Evolutionary conservation across 176 grass and related monocot genomes (phyloP), one percentile per base, ranked within the genome.

Genomic region (Raddia guianensis): DNA sequence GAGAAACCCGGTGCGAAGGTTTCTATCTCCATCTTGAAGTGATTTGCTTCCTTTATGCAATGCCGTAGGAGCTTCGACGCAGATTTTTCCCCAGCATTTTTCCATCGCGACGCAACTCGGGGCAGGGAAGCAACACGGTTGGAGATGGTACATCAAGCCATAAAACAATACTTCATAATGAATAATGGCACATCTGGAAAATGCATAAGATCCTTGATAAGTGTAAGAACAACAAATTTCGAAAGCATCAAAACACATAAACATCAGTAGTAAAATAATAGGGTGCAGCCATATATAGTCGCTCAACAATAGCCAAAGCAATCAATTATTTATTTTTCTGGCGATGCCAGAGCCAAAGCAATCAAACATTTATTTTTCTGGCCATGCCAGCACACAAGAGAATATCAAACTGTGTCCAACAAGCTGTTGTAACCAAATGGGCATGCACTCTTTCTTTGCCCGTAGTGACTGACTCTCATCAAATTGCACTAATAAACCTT

Each of bases 211-310:
- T 12, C 5, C 33, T 70, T 16, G 12, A 13, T 44, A 54, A 47
- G 87, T 54, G 8, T 15, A 88, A 76, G 64, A 80, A 75, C 63
- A 49, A 46, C 11, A 80, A n/a, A 80, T 58, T 43, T 48, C 64
- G 40, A 10, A 84, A 79, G 6, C 49, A 65, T 27, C 14, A 7
- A 74, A 70, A 47, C 2, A 13, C 69, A 27, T 27, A 27, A 27
- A 27, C 27, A 27, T 27, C 27, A 27, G 27, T 54, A 11, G 1
- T 49, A 80, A 19, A 57, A 11, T 33, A 85, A 81, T 79, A 27
- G 58, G 16, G 9, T 76, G 14, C 1, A 65, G 58, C 7, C 66
- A 56, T 37, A 65, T 10, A 79, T 32, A 64, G 16, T 66, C 13
- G 50, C 20, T 11, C 10, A 37, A 80, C 70, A 57, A 79, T 51